phyloP scores from a whole-genome alignment of 495 filamentous ascomycete genomes.

The Lasiosphaeris hirsuta region DNA sequence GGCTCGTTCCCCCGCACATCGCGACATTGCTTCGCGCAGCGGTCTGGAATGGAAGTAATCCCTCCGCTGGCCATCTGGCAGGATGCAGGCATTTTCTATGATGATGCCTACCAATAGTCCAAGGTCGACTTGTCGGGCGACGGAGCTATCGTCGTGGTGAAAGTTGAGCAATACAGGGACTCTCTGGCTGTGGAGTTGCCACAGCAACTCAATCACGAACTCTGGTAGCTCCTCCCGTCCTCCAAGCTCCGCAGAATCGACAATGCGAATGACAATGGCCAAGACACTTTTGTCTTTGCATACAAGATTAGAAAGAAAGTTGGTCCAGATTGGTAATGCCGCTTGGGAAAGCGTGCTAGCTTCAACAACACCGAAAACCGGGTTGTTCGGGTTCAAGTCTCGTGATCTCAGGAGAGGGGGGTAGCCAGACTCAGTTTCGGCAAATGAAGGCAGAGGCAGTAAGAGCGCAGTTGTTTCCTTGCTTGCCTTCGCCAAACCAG shows the following conservation, averaged over 20 bases:
- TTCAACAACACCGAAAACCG: slow-evolving; percentile 4
- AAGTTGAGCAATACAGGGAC: slow-evolving; percentile 17
- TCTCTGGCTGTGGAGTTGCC: neutral
- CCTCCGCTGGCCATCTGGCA: slow-evolving; percentile 44
- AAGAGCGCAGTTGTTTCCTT: neutral
- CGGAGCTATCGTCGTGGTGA: slow-evolving; percentile 2
- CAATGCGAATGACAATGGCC: neutral
- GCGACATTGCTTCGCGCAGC: slow-evolving; percentile 39
- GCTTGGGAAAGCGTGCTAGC: neutral
- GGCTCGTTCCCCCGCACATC: slow-evolving; percentile 10
- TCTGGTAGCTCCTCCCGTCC: neutral
- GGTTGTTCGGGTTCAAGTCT: neutral
- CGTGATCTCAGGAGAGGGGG: neutral
- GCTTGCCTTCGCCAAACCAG: neutral
- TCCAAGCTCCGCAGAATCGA: neutral
- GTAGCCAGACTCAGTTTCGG: neutral
- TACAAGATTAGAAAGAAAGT: slow-evolving; percentile 10
- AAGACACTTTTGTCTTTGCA: neutral
- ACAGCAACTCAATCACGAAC: slow-evolving; percentile 4
- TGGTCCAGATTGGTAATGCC: slow-evolving; percentile 3
- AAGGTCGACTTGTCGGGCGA: slow-evolving; percentile 11
- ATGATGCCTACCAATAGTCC: slow-evolving; percentile 36
- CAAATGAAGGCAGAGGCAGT: slow-evolving; percentile 3
- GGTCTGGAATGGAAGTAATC: slow-evolving; percentile 48
- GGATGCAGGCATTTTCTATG: slow-evolving; percentile 48